These are phyloP conservation scores for Selenicereus undatus DNA, from an alignment of 148 eudicot genomes.

Conservation along the genomic window DNA sequence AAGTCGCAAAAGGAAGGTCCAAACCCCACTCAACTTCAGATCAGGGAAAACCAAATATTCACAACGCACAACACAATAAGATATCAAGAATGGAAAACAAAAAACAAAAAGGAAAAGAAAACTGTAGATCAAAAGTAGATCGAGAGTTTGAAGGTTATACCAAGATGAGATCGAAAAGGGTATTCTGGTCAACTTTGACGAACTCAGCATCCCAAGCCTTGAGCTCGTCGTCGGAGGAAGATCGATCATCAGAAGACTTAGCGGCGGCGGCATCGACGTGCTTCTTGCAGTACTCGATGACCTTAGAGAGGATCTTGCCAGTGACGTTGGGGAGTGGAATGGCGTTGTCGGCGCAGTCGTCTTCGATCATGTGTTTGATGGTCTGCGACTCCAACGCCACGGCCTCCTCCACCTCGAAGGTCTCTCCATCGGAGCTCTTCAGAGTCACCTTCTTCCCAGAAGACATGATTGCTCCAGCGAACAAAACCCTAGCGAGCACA, in stretches of 20 bases:
- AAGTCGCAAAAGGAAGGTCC: neutral
- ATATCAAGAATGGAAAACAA: neutral
- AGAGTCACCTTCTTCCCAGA: conserved; percentile 23
- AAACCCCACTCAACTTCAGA: neutral
- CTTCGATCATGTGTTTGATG: conserved; percentile 29
- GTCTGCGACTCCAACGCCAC: conserved; percentile 30
- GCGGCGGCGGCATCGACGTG: conserved; percentile 22
- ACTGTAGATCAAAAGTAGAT: neutral
- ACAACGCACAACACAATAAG: neutral
- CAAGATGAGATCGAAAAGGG: conserved; percentile 27
- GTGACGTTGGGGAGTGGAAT: conserved; percentile 40
- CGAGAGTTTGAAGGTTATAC: neutral
- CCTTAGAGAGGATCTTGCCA: conserved; percentile 28
- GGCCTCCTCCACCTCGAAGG: conserved; percentile 26
- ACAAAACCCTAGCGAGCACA: too few relatives aligned
- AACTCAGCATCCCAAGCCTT: conserved; percentile 35
- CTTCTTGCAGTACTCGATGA: conserved; percentile 38
- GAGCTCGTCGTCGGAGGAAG: conserved; percentile 17
- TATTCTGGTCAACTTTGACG: conserved; percentile 32
- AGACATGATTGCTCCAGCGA: neutral
- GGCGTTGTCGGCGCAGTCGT: conserved; percentile 24
- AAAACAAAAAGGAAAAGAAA: neutral
- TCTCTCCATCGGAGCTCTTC: conserved; percentile 25
- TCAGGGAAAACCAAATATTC: neutral
- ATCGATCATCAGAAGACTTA: conserved; percentile 24